Conservation (phyloP, 257 asterid genomes). For the Solanum arcanum region DNA sequence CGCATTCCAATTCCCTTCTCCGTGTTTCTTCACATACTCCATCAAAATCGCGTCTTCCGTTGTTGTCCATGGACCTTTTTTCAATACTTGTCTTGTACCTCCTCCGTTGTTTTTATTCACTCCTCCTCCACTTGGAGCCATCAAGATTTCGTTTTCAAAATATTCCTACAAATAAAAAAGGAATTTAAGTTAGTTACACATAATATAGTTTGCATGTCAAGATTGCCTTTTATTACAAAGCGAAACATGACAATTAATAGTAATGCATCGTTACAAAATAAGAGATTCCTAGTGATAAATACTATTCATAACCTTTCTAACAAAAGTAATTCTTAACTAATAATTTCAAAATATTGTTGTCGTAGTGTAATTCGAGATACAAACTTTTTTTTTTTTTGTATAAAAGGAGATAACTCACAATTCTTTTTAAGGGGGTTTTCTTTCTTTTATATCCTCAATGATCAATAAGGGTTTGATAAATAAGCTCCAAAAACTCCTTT, state of each 20-base stretch:
- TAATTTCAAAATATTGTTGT: neutral
- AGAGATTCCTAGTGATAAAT: too few species aligned
- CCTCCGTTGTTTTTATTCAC: neutral
- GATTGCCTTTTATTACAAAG: neutral
- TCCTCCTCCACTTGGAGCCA: constrained; percentile 44
- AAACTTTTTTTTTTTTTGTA: too few species aligned
- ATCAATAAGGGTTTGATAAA: neutral
- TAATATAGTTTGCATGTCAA: neutral
- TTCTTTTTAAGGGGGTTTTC: neutral
- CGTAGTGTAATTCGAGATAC: neutral
- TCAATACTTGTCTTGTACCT: constrained; percentile 5
- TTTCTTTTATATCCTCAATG: neutral
- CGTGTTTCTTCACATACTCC: constrained; percentile 53
- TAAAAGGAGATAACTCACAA: neutral
- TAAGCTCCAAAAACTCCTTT: neutral
- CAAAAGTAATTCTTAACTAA: neutral
- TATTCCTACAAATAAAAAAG: neutral
- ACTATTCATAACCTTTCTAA: neutral
- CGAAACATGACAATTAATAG: neutral
- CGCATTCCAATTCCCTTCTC: constrained; percentile 74
- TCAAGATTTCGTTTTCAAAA: neutral
- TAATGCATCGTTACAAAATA: neutral
- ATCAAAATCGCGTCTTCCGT: constrained; percentile 41
- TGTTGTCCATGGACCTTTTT: constrained; percentile 76
- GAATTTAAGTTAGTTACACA: neutral